phyloP scores from a whole-genome alignment of 306 rosid genomes.

The Malus orientalis region DNA sequence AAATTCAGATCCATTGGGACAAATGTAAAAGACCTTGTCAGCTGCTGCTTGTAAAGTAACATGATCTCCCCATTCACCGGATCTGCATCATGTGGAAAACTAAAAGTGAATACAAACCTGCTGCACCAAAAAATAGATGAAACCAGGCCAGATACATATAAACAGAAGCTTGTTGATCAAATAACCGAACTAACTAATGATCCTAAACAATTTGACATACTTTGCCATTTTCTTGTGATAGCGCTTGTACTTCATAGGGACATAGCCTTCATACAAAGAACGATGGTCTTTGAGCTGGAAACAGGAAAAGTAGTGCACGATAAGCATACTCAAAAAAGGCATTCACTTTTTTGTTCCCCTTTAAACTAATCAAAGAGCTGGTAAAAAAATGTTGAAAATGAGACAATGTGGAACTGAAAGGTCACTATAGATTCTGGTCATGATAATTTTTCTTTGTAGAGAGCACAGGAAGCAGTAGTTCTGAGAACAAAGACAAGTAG shows the following conservation, averaged over 20 bases:
- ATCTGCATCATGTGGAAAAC: conserved; percentile 38
- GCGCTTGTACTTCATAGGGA: conserved; percentile 87
- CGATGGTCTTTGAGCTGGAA: conserved; percentile 65
- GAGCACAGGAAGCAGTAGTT: neutral
- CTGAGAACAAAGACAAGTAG: neutral
- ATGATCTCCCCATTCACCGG: conserved; percentile 99
- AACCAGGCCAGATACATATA: conserved; percentile 10
- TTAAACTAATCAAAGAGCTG: neutral
- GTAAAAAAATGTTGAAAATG: neutral
- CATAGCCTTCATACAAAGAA: conserved; percentile 73
- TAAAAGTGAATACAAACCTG: conserved; percentile 16
- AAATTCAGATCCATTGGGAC: neutral
- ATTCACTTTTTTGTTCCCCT: neutral
- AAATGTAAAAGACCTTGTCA: conserved; percentile 49
- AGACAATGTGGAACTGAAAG: neutral
- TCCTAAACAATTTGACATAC: conserved; percentile 37
- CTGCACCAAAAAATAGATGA: neutral
- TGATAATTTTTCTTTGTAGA: neutral
- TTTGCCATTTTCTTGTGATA: conserved; percentile 82
- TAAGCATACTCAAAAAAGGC: conserved; percentile 26
- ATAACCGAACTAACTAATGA: conserved; percentile 12
- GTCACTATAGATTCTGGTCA: neutral
- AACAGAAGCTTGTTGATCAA: conserved; percentile 4
- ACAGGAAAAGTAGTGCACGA: conserved; percentile 21
- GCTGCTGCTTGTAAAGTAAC: conserved; percentile 94